phyloP scores from a whole-genome alignment of 176 grass and related monocot genomes.

The Raddia guianensis region DNA sequence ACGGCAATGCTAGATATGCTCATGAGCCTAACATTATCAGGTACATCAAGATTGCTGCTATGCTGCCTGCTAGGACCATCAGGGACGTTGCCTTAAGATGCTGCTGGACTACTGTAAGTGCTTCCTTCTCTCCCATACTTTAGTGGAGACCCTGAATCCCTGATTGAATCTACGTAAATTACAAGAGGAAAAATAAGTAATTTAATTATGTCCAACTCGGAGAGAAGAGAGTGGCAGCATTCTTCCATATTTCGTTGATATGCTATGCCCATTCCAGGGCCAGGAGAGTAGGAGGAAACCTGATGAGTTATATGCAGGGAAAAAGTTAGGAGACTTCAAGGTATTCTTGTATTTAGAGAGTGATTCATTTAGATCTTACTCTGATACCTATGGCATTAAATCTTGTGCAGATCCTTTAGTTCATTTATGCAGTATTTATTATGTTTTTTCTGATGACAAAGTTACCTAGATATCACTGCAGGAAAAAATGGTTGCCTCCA shows the following conservation, averaged over 20 bases:
- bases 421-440: not conserved
- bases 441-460: not conserved
- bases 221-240: not conserved
- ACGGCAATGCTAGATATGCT: constrained; percentile 54
- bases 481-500: constrained; percentile 66
- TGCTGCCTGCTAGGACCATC: constrained; percentile 74
- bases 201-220: not conserved
- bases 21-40: constrained; percentile 73
- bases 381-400: constrained; percentile 6
- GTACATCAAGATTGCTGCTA: constrained; percentile 87
- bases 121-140: not conserved
- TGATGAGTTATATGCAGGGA: constrained; percentile 58
- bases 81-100: constrained; percentile 87
- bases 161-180: not conserved
- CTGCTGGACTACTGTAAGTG: constrained; percentile 57
- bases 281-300: constrained; percentile 59
- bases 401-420: constrained; percentile 15
- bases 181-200: not conserved
- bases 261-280: constrained; percentile 43
- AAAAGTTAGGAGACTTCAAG: constrained; percentile 65
- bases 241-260: constrained; percentile 25
- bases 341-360: constrained; percentile 42
- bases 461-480: constrained; percentile 36
- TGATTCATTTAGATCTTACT: not conserved
- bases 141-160: too few relatives aligned